phyloP scores from a whole-genome alignment of 768 basidiomycete species.

The Chiua virens region DNA sequence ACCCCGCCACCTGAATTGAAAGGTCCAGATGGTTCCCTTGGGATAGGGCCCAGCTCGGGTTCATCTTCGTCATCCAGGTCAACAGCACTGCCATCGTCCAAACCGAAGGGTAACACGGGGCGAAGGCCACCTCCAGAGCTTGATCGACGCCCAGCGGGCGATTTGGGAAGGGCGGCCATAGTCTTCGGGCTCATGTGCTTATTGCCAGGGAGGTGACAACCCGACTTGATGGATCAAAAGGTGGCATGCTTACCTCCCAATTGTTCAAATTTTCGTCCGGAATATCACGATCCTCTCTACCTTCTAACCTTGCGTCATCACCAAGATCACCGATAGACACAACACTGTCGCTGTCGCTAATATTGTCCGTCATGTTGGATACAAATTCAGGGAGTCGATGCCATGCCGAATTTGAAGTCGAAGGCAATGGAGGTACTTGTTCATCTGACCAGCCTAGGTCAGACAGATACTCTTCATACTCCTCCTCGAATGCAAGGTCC shows the following conservation, averaged over 20 bases:
- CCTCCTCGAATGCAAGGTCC: conserved; percentile 92
- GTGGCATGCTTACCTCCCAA: conserved; percentile 76
- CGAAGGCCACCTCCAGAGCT: conserved; percentile 84
- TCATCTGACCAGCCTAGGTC: conserved; percentile 77
- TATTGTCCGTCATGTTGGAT: conserved; percentile 78
- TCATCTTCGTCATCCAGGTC: conserved; percentile 75
- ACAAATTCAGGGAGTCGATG: conserved; percentile 77
- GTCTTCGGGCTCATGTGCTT: conserved; percentile 97
- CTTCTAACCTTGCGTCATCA: conserved; percentile 70
- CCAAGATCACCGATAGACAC: conserved; percentile 87
- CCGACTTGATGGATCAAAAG: background rate
- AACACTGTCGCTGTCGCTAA: conserved; percentile 94
- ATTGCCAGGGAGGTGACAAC: background rate
- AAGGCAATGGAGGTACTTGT: conserved; percentile 39
- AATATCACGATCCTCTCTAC: conserved; percentile 59
- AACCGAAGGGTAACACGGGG: conserved; percentile 74
- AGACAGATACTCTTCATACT: conserved; percentile 95
- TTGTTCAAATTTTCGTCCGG: conserved; percentile 86
- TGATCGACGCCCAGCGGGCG: conserved; percentile 82
- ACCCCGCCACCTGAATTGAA: conserved; percentile 82
- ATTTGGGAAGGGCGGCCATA: conserved; percentile 90
- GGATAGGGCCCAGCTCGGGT: conserved; percentile 70
- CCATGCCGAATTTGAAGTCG: conserved; percentile 64
- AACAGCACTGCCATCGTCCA: conserved; percentile 75
- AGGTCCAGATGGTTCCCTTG: conserved; percentile 68